Conservation (phyloP, 1,139 yeast genomes). For the Candida pseudocylindracea region DNA sequence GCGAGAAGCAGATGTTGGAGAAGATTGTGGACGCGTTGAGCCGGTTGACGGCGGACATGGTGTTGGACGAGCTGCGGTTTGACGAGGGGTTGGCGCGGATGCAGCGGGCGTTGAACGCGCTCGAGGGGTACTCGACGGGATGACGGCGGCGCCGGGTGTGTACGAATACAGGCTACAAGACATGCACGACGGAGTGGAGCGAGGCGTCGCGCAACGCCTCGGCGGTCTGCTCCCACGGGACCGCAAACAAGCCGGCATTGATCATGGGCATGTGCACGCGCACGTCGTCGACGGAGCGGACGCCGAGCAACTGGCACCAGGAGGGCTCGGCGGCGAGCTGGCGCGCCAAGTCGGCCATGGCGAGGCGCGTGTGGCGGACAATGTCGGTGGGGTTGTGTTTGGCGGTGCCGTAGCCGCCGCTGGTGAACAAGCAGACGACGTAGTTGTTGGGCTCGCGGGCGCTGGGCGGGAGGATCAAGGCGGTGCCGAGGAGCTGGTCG, state of each 20-base stretch:
- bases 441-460: slow-evolving; percentile 10
- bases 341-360: slow-evolving; percentile 20
- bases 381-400: slow-evolving; percentile 14
- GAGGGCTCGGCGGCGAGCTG: slow-evolving; percentile 9
- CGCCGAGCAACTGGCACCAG: slow-evolving; percentile 2
- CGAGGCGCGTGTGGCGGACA: slow-evolving; percentile 20
- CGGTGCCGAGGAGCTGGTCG: slow-evolving; percentile 24
- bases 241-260: slow-evolving; percentile 59
- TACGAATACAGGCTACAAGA: no score
- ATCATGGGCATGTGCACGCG: slow-evolving; percentile 44
- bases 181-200: no score
- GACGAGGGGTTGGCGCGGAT: slow-evolving; percentile 64
- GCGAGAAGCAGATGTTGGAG: slow-evolving; percentile 63
- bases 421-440: slow-evolving; percentile 50
- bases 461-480: slow-evolving; percentile 20
- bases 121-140: slow-evolving; percentile 37
- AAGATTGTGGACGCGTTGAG: slow-evolving; percentile 71
- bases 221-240: slow-evolving; percentile 60
- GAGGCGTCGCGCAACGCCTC: slow-evolving; percentile 11
- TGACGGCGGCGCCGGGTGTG: no score
- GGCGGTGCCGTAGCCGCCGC: slow-evolving; percentile 12
- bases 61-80: slow-evolving; percentile 56
- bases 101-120: slow-evolving; percentile 58
- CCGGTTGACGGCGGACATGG: slow-evolving; percentile 75
- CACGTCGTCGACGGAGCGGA: slow-evolving; percentile 3